Conservation (phyloP, 2,329 filamentous ascomycete species). For the Trichoderma endophyticum region DNA sequence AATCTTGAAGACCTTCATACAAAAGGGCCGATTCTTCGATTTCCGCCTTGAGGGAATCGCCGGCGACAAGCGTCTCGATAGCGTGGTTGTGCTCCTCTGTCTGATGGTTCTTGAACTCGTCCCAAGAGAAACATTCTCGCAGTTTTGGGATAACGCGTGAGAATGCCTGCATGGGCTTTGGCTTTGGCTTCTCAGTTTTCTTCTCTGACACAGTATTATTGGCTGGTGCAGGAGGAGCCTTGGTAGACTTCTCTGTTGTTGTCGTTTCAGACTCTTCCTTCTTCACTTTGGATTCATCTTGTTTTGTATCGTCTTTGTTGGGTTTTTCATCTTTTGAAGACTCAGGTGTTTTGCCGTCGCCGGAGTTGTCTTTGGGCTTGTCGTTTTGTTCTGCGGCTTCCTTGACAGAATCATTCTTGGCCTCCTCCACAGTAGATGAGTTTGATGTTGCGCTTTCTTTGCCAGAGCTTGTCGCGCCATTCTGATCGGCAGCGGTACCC, state of each 20-base stretch:
- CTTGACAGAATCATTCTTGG: background rate
- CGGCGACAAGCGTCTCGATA: constrained; percentile 11
- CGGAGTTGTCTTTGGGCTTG: background rate
- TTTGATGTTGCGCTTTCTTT: background rate
- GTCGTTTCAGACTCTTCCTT: background rate
- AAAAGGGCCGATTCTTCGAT: constrained; percentile 6
- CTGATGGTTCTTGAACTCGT: constrained; percentile 10
- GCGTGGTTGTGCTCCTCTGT: constrained; percentile 7
- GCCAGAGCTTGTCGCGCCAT: background rate
- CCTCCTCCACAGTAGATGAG: background rate
- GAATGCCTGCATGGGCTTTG: constrained; percentile 10
- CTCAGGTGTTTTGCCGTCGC: background rate
- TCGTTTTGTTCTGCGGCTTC: background rate
- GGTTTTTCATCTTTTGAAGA: background rate
- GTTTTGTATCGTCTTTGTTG: background rate
- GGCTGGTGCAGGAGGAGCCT: background rate
- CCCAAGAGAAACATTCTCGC: constrained; percentile 1
- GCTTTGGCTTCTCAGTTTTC: constrained; percentile 7
- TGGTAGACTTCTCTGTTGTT: background rate
- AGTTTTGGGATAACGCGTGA: constrained; percentile 1
- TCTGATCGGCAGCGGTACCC: background rate
- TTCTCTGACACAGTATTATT: background rate
- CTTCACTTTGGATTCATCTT: background rate
- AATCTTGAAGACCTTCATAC: constrained; percentile 3
- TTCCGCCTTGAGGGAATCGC: constrained; percentile 9